These are phyloP conservation scores for Arthrinium phaeospermum DNA, from an alignment of 2,329 filamentous ascomycete genomes.

Conservation along the genomic window DNA sequence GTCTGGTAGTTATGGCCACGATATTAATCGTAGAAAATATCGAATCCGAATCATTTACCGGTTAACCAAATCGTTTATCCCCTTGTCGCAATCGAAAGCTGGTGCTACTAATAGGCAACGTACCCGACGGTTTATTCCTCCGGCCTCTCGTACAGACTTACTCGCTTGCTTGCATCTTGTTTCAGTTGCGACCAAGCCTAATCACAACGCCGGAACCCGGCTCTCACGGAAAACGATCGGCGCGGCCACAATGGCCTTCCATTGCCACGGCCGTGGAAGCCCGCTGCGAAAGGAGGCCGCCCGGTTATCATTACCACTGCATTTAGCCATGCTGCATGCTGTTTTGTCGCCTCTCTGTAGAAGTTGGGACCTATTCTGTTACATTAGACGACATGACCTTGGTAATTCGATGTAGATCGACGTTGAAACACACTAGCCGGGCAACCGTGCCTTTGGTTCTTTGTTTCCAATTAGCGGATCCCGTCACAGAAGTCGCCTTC, in stretches of 20 bases:
- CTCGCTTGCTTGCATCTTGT: background rate
- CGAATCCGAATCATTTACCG: too few species aligned
- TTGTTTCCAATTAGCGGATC: constrained; percentile 42
- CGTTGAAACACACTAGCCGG: constrained; percentile 29
- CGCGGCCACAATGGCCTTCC: background rate
- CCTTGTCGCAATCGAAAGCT: too few species aligned
- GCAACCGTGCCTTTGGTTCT: constrained; percentile 25
- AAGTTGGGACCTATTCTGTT: background rate
- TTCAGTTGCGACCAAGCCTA: background rate
- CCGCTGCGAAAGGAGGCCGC: background rate
- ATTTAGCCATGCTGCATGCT: background rate
- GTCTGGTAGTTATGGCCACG: too few species aligned
- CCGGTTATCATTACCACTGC: background rate
- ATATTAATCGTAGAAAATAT: too few species aligned
- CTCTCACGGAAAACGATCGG: constrained; percentile 5
- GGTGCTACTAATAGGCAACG: too few species aligned
- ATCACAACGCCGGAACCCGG: background rate
- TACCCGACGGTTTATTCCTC: background rate
- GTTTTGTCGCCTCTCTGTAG: constrained; percentile 4
- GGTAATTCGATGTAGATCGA: constrained; percentile 24
- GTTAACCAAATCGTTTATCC: too few species aligned
- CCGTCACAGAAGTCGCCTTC: constrained; percentile 35
- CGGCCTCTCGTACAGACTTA: too few species aligned
- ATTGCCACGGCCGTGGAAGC: background rate
- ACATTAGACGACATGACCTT: constrained; percentile 17